These are phyloP conservation scores for Lycium barbarum DNA, from an alignment of 257 asterid species.

Conservation along the genomic window DNA sequence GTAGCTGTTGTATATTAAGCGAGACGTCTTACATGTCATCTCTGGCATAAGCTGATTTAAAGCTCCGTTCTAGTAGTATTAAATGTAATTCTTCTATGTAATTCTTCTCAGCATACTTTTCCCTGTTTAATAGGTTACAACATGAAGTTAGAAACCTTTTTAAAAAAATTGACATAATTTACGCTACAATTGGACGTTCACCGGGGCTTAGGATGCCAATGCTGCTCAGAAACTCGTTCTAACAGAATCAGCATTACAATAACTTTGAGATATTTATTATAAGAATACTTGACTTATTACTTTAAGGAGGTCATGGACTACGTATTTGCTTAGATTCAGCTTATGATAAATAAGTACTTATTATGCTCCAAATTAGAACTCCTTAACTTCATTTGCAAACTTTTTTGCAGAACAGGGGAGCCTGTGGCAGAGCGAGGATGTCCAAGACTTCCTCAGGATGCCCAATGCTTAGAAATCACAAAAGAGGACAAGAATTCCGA, in stretches of 20 bases:
- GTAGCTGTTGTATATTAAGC: conserved; percentile 10
- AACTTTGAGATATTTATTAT: not conserved
- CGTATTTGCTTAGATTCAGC: conserved; percentile 16
- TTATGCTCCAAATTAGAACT: conserved; percentile 15
- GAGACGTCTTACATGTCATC: not conserved
- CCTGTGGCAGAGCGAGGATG: conserved; percentile 60
- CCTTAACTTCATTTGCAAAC: conserved; percentile 39
- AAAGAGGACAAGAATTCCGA: conserved; percentile 62
- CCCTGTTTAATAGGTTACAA: not conserved
- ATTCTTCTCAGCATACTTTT: not conserved
- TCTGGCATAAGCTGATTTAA: not conserved
- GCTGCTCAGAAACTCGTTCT: not conserved
- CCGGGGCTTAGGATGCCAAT: not conserved
- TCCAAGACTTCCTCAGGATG: conserved; percentile 71
- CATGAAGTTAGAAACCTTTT: not conserved
- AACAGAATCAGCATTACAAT: not conserved
- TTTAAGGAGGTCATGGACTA: not conserved
- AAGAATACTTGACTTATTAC: not conserved
- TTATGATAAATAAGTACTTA: not conserved
- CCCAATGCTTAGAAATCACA: conserved; percentile 74
- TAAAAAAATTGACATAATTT: not conserved
- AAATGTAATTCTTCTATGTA: not conserved
- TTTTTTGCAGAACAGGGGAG: conserved; percentile 63
- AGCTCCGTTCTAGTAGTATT: not conserved
- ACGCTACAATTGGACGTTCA: not conserved